phyloP scores from a whole-genome alignment of 495 filamentous ascomycete genomes.

The Annulohypoxylon maeteangense region DNA sequence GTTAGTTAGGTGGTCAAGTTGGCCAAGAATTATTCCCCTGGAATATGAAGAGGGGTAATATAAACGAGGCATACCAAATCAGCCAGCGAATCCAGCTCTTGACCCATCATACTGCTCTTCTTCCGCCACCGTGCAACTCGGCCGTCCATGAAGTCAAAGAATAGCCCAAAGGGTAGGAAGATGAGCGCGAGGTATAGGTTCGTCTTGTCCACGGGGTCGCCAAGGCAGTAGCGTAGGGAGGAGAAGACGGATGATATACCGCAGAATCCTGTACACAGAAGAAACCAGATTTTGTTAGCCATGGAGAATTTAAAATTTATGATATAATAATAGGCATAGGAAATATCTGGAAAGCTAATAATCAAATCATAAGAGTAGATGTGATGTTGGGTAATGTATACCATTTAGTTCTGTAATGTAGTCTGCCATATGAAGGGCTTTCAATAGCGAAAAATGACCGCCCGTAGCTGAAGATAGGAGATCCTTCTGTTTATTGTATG shows the following conservation, averaged over 20 bases:
- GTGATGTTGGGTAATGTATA: conserved; percentile 61
- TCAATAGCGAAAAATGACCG: conserved; percentile 73
- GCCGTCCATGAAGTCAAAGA: conserved; percentile 99
- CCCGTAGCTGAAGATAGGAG: conserved; percentile 77
- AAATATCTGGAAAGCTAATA: not conserved
- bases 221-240: conserved; percentile 92
- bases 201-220: conserved; percentile 69
- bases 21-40: not conserved
- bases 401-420: conserved; percentile 96
- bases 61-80: conserved; percentile 74
- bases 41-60: not conserved
- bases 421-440: conserved; percentile 92
- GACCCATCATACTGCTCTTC: conserved; percentile 96
- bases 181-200: conserved; percentile 83
- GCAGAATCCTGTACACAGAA: conserved; percentile 69
- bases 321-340: not conserved
- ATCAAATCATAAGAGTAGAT: not conserved
- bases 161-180: conserved; percentile 92
- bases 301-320: not conserved
- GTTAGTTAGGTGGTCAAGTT: not conserved
- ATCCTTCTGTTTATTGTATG: conserved; percentile 84
- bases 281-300: conserved; percentile 6
- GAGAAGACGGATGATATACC: conserved; percentile 95
- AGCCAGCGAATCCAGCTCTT: conserved; percentile 96
- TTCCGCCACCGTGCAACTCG: conserved; percentile 94